Percentiles rank a stretch among this genome's conserved stretches.
Evolutionary conservation across 163 green algal genomes (phyloP).

Genomic region (Volvox carteri): DNA sequence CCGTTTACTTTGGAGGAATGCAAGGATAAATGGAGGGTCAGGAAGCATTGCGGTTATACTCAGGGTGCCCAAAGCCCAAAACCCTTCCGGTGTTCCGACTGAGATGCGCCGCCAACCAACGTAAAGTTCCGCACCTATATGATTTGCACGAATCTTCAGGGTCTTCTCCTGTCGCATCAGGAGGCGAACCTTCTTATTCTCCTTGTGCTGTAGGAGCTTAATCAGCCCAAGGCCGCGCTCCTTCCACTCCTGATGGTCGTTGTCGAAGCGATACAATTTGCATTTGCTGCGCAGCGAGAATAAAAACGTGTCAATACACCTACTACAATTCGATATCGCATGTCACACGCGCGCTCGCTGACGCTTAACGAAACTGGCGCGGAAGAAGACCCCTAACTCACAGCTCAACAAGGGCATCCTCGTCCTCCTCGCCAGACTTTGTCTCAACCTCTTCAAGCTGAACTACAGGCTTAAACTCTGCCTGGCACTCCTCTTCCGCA

Average conservation of each 20-base stretch:
- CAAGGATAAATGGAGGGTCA: too few species aligned
- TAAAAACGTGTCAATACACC: neutral
- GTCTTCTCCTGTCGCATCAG: constrained; percentile 98
- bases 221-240: constrained; percentile 94
- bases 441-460: constrained; percentile 96
- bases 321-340: too few species aligned
- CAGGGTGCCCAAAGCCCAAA: too few species aligned
- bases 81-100: neutral
- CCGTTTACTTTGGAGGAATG: too few species aligned
- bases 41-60: too few species aligned
- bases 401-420: constrained; percentile 92
- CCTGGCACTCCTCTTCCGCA: constrained; percentile 81
- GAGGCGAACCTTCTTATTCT: constrained; percentile 92
- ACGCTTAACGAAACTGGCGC: constrained; percentile 26
- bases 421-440: constrained; percentile 95
- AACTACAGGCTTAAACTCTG: constrained; percentile 95
- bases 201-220: constrained; percentile 95
- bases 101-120: constrained; percentile 5
- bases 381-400: constrained; percentile 71
- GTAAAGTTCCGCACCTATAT: constrained; percentile 81
- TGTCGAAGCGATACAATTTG: constrained; percentile 99
- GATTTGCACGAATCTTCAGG: constrained; percentile 99
- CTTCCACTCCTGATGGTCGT: constrained; percentile 97
- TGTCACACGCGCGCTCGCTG: neutral
- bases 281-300: constrained; percentile 86